Conservation (phyloP, 139 green algal genomes). For the Chlamydomonas sphaeroides region DNA sequence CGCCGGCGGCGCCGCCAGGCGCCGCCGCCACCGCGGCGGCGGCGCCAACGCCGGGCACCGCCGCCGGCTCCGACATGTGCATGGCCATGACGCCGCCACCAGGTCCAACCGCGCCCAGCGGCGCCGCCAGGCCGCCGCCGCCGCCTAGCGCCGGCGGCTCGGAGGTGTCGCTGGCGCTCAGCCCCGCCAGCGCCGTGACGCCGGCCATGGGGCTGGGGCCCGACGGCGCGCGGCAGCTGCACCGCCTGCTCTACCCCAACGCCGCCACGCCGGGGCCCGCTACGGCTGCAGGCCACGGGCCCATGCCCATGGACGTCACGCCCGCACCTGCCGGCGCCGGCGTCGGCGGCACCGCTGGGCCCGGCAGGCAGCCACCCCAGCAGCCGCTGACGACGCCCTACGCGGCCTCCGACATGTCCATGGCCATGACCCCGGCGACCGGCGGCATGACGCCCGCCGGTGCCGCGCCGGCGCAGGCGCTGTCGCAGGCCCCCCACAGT, state of each 20-base stretch:
- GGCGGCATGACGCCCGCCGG: background rate
- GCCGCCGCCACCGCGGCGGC: background rate
- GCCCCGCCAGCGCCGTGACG: background rate
- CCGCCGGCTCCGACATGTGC: background rate
- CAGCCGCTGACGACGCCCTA: too few relatives aligned
- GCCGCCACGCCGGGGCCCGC: too few relatives aligned
- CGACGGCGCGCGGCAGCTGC: too few relatives aligned
- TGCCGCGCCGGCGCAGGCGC: too few relatives aligned
- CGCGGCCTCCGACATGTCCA: slow-evolving; percentile 1
- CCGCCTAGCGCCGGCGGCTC: background rate
- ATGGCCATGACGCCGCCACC: background rate
- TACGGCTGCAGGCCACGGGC: too few relatives aligned
- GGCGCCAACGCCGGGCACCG: background rate
- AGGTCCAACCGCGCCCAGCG: too few relatives aligned
- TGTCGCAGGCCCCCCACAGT: background rate
- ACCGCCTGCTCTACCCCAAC: too few relatives aligned
- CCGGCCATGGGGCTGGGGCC: too few relatives aligned
- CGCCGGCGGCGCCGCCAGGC: background rate
- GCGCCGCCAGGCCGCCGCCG: too few relatives aligned
- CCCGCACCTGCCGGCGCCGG: too few relatives aligned
- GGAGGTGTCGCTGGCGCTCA: background rate
- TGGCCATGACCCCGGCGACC: background rate
- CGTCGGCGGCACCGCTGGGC: too few relatives aligned
- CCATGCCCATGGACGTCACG: too few relatives aligned
- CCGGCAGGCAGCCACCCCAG: background rate